phyloP scores from a whole-genome alignment of 2,329 filamentous ascomycete genomes.

The Colletotrichum tabaci region DNA sequence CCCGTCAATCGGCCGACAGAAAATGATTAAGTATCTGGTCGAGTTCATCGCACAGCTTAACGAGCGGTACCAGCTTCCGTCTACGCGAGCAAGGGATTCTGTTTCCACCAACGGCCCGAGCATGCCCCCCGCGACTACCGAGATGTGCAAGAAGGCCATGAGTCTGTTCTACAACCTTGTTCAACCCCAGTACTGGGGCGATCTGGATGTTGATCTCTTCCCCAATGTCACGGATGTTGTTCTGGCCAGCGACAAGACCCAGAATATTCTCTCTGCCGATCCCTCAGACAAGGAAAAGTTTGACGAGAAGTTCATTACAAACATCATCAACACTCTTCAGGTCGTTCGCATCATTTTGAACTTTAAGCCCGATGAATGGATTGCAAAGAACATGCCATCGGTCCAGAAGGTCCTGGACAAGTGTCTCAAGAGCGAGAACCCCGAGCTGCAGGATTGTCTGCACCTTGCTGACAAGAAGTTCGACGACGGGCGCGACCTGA shows the following conservation, averaged over 20 bases:
- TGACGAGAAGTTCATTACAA: conserved; percentile 88
- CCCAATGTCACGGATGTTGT: conserved; percentile 91
- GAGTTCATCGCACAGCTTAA: conserved; percentile 93
- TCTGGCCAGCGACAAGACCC: conserved; percentile 84
- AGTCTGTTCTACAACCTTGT: conserved; percentile 86
- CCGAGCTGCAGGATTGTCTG: conserved; percentile 93
- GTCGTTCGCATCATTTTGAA: conserved; percentile 92
- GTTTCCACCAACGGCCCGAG: conserved; percentile 60
- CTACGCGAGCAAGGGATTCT: conserved; percentile 75
- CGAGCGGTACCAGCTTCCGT: conserved; percentile 86
- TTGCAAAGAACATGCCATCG: conserved; percentile 80
- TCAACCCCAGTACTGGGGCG: conserved; percentile 90
- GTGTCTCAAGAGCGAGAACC: conserved; percentile 87
- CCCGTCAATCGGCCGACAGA: conserved; percentile 76
- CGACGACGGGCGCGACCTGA: conserved; percentile 79
- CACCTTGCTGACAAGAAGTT: conserved; percentile 80
- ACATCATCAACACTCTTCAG: conserved; percentile 94
- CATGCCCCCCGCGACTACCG: conserved; percentile 72
- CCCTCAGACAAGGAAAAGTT: conserved; percentile 77
- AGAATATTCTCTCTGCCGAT: conserved; percentile 70
- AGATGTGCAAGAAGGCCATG: conserved; percentile 89
- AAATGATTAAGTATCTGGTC: conserved; percentile 94
- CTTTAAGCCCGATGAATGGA: conserved; percentile 91
- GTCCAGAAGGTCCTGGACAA: conserved; percentile 94
- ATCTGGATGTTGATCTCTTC: conserved; percentile 92